phyloP scores from a whole-genome alignment of 192 early-diverging fungal species.

The Oehlia diaphana region DNA sequence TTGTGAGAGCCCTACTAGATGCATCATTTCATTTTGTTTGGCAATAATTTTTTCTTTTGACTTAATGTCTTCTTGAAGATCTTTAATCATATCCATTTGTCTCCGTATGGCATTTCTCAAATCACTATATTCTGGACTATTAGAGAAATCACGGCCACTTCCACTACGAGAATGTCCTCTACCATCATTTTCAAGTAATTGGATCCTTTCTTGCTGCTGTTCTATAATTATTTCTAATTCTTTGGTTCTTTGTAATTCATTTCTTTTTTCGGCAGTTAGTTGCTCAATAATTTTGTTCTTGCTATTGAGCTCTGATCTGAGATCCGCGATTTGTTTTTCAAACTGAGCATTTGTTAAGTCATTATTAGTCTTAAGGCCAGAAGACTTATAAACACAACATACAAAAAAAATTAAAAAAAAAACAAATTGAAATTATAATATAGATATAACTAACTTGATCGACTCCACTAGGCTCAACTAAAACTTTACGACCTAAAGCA shows the following conservation, averaged over 20 bases:
- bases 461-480: constrained; percentile 13
- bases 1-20: neutral
- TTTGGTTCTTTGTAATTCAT: constrained; percentile 28
- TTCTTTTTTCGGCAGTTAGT: constrained; percentile 4
- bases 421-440: constrained; percentile 27
- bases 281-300: constrained; percentile 16
- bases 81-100: neutral
- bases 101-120: constrained; percentile 7
- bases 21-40: constrained; percentile 11
- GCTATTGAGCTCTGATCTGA: constrained; percentile 4
- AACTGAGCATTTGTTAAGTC: neutral
- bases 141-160: neutral
- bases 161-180: constrained; percentile 20
- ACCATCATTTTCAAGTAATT: constrained; percentile 33
- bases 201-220: constrained; percentile 35
- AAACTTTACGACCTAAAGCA: neutral
- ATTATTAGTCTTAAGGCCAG: neutral
- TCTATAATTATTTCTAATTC: constrained; percentile 29
- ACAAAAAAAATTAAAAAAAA: neutral
- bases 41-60: neutral
- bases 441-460: constrained; percentile 16
- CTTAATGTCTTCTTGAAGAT: neutral
- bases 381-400: constrained; percentile 30
- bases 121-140: neutral
- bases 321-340: neutral